phyloP scores from a whole-genome alignment of 345 rosid genomes.

The Passiflora organensis region DNA sequence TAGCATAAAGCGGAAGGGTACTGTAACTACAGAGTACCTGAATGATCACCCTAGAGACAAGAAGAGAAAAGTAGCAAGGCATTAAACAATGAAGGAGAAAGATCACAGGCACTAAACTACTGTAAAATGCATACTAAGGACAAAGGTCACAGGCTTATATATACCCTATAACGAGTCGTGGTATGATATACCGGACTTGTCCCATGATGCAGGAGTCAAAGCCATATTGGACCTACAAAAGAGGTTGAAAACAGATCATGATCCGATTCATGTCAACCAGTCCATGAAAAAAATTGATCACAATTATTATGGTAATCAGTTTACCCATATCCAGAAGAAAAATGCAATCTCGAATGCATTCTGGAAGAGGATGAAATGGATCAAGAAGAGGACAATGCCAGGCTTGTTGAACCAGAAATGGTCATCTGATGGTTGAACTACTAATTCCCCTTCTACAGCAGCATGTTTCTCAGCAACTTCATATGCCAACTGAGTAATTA shows the following conservation, averaged over 20 bases:
- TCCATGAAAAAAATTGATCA: background rate
- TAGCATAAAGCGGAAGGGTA: conserved; percentile 82
- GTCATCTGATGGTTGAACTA: conserved; percentile 64
- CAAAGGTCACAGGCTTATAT: conserved; percentile 1
- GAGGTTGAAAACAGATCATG: background rate
- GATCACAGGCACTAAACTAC: too few species aligned
- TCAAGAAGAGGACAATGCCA: conserved; percentile 44
- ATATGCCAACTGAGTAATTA: conserved; percentile 60
- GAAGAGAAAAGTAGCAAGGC: background rate
- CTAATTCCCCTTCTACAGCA: conserved; percentile 33
- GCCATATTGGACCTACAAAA: conserved; percentile 56
- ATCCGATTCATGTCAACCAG: background rate
- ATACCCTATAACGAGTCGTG: conserved; percentile 76
- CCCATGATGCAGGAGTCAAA: conserved; percentile 88
- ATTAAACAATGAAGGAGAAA: too few species aligned
- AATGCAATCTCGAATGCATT: conserved; percentile 82
- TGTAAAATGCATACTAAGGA: background rate
- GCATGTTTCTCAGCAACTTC: conserved; percentile 32
- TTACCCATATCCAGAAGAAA: conserved; percentile 86
- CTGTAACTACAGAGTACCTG: conserved; percentile 84
- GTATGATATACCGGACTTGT: conserved; percentile 47
- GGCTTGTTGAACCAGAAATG: conserved; percentile 74
- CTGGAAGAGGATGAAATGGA: conserved; percentile 80
- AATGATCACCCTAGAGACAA: conserved; percentile 42
- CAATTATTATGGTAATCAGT: background rate